A percentile compares a stretch with the other conserved stretches of the same genome.
These are phyloP conservation scores for Ilyonectria mors-panacis DNA, from an alignment of 2,329 filamentous ascomycete genomes.

Conservation along the genomic window DNA sequence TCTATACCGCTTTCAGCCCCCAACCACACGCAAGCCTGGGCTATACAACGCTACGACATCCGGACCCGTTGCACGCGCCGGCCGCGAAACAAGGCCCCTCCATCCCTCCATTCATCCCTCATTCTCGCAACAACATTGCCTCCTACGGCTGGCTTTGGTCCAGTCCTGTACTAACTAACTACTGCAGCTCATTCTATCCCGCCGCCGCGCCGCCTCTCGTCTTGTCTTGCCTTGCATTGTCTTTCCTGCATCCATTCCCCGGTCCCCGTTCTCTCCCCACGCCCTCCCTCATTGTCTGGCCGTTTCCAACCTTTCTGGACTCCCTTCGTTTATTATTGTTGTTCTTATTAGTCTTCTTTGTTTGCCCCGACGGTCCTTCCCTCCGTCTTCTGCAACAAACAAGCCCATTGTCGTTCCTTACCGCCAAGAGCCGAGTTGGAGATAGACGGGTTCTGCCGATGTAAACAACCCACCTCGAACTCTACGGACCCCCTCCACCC, in stretches of 20 bases:
- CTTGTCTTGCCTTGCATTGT: conserved; percentile 36
- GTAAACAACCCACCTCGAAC: conserved; percentile 37
- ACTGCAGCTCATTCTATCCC: conserved; percentile 33
- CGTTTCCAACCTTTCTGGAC: conserved; percentile 19
- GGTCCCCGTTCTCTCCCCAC: conserved; percentile 6
- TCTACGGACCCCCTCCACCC: conserved; percentile 16
- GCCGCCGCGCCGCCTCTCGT: conserved; percentile 33
- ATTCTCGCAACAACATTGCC: conserved; percentile 33
- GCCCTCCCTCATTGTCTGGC: conserved; percentile 21
- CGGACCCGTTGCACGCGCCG: conserved; percentile 36
- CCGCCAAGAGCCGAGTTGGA: conserved; percentile 26
- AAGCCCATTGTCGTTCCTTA: conserved; percentile 35
- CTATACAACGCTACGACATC: conserved; percentile 47
- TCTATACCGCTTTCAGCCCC: conserved; percentile 47
- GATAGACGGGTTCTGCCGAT: conserved; percentile 39
- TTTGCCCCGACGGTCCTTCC: conserved; percentile 24
- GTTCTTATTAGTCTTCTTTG: conserved; percentile 21
- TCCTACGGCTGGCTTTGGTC: conserved; percentile 15
- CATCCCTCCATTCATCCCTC: conserved; percentile 34
- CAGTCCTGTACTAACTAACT: conserved; percentile 23
- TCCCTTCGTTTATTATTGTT: conserved; percentile 11
- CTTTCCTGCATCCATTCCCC: conserved; percentile 19
- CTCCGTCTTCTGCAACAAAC: conserved; percentile 6
- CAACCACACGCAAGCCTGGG: conserved; percentile 50
- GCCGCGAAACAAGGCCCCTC: conserved; percentile 35